Evolutionary conservation across 2,329 filamentous ascomycete species (phyloP).

Genomic region (Coniella lustricola): DNA sequence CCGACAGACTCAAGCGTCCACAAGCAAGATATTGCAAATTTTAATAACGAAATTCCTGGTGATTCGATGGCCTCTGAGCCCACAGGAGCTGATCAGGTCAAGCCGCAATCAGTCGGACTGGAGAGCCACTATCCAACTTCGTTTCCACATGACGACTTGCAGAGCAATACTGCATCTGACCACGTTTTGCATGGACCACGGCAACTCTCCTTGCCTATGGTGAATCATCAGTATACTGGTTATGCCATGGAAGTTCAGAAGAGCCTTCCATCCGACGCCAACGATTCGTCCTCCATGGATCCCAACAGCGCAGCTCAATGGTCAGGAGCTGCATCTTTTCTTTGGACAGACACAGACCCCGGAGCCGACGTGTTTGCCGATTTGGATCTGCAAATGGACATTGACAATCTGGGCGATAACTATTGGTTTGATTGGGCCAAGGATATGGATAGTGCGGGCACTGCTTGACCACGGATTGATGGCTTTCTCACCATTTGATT

Average conservation of each 20-base stretch:
- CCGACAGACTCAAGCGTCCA: background rate
- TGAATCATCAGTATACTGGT: background rate
- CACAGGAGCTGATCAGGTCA: no score
- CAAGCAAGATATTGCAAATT: background rate
- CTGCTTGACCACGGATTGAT: no score
- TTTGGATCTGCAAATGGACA: conserved; percentile 23
- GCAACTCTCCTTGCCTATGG: no score
- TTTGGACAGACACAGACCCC: conserved; percentile 27
- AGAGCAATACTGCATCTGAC: no score
- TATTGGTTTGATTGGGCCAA: conserved; percentile 1
- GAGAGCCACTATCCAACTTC: no score
- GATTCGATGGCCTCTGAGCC: no score
- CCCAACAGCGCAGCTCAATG: conserved; percentile 2
- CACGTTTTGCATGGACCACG: no score
- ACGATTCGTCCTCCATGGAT: background rate
- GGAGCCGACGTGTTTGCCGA: conserved; percentile 21
- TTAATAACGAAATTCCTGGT: background rate
- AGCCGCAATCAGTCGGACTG: no score
- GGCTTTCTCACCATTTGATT: no score
- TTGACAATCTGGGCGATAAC: conserved; percentile 3
- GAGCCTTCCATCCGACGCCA: background rate
- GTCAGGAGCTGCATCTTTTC: conserved; percentile 22
- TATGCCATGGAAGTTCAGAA: background rate
- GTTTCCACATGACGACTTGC: no score
- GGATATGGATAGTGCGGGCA: background rate